Evolutionary conservation across 2,329 filamentous ascomycete genomes (phyloP), one percentile per base, ranked within the genome.

Genomic region (Scedosporium apiospermum): DNA sequence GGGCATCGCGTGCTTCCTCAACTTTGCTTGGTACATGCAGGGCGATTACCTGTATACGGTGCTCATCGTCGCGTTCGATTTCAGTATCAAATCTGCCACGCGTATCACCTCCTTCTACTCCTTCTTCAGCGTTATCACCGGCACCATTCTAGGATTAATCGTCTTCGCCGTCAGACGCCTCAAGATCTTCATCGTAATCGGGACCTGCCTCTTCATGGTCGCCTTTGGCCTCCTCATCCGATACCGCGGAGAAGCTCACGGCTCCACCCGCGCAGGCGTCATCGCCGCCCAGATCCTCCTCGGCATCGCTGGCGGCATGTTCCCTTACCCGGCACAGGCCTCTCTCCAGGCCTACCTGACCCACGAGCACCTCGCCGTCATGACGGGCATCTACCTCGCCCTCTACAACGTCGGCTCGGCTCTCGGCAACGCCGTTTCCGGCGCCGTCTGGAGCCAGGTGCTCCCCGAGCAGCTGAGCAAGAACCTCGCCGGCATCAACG

Each of bases 41-140:
- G 83, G 81, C 23, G 82, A 87, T 68, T 88, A 82, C 70, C 77
- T 89, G 2, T 88, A 81, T 73, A 86, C 85, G 0, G 80, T 88
- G 1, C 78, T 88, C 1, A 70, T 81, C 10, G 82, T 88, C 18
- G 80, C 79, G 42, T 88, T 88, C 67, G 77, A 86, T 70, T 84
- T 87, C 65, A 80, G 77, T 60, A 70, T 83, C 65, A 76, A 74
- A 59, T 76, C 75, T 7, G 85, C 86, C 2, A 87, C 83, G 0
- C 81, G 85, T 16, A 80, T 88, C 64, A 75, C 77, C 0, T 83
- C 82, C 0, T 76, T 88, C 1, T 89, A 88, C 77, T 78, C 76
- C 0, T 81, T 81, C 67, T 71, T 72, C 59, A 85, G 82, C 23
- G 83, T 87, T 64, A 76, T 88, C 61, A 77, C 80, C 1, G 86